phyloP scores from a whole-genome alignment of 1,284 basidiomycete species.

The Vanrija humicola region DNA sequence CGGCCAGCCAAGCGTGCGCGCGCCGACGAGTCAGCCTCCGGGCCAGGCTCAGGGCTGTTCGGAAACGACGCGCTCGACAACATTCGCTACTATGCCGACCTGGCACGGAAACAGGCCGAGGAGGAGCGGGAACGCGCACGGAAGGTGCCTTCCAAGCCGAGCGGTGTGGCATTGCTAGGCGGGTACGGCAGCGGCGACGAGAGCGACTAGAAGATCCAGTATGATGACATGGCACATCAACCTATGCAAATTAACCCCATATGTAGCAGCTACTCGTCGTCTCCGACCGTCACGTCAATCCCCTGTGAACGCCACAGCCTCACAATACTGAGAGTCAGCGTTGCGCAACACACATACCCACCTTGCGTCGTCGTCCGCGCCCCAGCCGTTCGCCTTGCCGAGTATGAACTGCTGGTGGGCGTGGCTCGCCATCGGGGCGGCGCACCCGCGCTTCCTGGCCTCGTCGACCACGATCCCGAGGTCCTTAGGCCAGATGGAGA shows the following conservation, averaged over 20 bases:
- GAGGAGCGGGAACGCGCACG: slow-evolving; percentile 31
- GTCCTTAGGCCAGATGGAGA: slow-evolving; percentile 19
- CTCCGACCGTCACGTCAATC: no score
- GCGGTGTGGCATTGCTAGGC: slow-evolving; percentile 53
- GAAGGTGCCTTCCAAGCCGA: slow-evolving; percentile 30
- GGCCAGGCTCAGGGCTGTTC: slow-evolving; percentile 58
- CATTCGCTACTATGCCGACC: slow-evolving; percentile 77
- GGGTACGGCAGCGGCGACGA: slow-evolving; percentile 77
- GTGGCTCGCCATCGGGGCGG: slow-evolving; percentile 9
- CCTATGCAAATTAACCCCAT: no score
- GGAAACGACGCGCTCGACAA: slow-evolving; percentile 77
- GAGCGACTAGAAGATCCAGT: slow-evolving; percentile 7
- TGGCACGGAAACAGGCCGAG: slow-evolving; percentile 57
- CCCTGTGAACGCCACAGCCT: no score
- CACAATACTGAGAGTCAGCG: no score
- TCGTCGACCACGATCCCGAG: slow-evolving; percentile 19
- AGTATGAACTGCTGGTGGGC: slow-evolving; percentile 15
- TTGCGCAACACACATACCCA: slow-evolving; percentile 1
- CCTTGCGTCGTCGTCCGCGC: slow-evolving; percentile 21
- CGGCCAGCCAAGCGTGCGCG: slow-evolving; percentile 35
- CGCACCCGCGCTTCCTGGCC: slow-evolving; percentile 1
- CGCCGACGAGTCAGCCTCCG: slow-evolving; percentile 13
- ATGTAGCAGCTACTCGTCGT: no score
- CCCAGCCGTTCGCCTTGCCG: slow-evolving; percentile 15
- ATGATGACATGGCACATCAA: neutral